Base-by-base conservation (phyloP, 2,329 filamentous ascomycete genomes). In the Botryotinia globosa region DNA sequence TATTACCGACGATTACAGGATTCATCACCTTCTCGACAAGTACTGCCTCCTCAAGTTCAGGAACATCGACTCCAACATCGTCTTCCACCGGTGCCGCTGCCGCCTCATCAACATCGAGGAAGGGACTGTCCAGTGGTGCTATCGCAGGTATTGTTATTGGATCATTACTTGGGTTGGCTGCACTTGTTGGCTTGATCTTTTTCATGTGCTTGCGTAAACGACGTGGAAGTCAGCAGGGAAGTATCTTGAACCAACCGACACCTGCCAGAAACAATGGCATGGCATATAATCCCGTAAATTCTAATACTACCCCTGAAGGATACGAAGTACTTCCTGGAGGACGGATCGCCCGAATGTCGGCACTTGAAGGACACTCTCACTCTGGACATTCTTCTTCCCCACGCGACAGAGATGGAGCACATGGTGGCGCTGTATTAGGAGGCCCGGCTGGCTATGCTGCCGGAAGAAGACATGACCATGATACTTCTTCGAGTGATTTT, bases 261-360 rank as follows among this genome's bases (percentile, higher is more conserved):
- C 94, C 92, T 1, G 85, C 87, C n/a, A 83, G 89, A 73, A 85
- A 84, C 0, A 76, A 81, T 12, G 79, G 82, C 78, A 84, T 85
- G 79, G 79, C 80, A 8, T 85, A 85, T 75, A 81, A 81, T 73
- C 79, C 81, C 18, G 80, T 80, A 22, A 78, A 77, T 70, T 79
- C 82, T 42, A 80, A 78, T 44, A 77, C 80, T 16, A 80, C 81
- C 18, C 79, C 79, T 3, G 79, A 80, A 76, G 90, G 89, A 58
- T 92, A 93, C 76, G 91, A 94, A 77, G 88, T 94, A 25, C 86
- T 97, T 18, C 93, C 94, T 9, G 94, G 94, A 61, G 94, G 94
- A 44, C 91, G 96, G 74, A 96, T 99, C 73, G 93, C 96, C 56
- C 91, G 96, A 72, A 98, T 99, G 96, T 94, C 95, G 56, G 96